Evolutionary conservation across 495 filamentous ascomycete species (phyloP), one percentile per base, ranked within the genome.

Genomic region (Tetracladium setigerum): DNA sequence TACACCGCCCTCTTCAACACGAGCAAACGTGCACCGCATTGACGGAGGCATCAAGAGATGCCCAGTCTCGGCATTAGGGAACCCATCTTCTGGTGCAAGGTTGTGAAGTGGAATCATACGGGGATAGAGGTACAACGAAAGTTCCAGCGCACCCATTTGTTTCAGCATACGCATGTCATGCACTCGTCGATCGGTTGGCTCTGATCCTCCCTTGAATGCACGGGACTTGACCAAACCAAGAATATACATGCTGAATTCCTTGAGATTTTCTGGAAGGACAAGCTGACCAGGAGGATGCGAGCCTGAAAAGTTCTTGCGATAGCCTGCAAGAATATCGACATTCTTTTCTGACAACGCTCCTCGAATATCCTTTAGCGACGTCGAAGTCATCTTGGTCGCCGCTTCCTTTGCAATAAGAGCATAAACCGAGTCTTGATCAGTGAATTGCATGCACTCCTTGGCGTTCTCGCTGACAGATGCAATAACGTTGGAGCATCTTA

Each of bases 181-280:
- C 11, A 89, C 83, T 53, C 92, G 77, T 38, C 94, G 83, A 65
- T 99, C 92, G 24, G 84, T 83, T n/a, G 88, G 81, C 65, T 97
- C 94, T 50, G 79, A 79, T 46, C 94, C 91, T 67, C 84, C 88
- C 68, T 97, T 97, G 72, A 97, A 88, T 27, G 91, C 88, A 44
- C 92, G 80, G 19, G 80, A 91, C 64, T 97, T 99, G 50, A 95
- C 64, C 56, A 99, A 66, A 44, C 84, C 82, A n/a, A 99, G 79
- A 67, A 94, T 89, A 65, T 89, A 97, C 91, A 99, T 95, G 43
- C 82, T 81, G 59, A 96, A 92, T 57, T 99, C 92, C 59, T 97
- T 99, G 17, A 99, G 73, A 38, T 90, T 86, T 64, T 99, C 94
- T 0, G 92, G 92, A 59, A 99, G 79, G 41, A 99, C 86, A 32